Evolutionary conservation across 2,329 filamentous ascomycete genomes (phyloP), one percentile per base, ranked within the genome.

Genomic region (Ilyonectria destructans): DNA sequence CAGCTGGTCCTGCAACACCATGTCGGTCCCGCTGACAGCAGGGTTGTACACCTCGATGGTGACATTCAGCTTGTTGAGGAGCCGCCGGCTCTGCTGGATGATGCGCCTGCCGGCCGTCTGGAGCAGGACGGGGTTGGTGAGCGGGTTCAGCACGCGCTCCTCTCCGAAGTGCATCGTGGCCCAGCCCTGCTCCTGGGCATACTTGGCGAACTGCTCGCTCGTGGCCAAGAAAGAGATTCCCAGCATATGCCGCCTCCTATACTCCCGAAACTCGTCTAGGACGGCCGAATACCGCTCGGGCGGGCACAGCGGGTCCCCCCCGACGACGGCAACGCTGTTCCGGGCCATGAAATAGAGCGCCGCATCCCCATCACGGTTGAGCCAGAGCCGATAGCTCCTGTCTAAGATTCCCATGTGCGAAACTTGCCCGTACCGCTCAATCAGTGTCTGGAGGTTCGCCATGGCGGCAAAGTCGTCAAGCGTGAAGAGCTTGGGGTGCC

Each of bases 321-420:
- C 37, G 2, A 68, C 35, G 15, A 68, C 56, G 1, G 51, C 51
- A 0, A 58, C 67, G 3, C 63, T 31, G 10, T 43, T 45, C 6
- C 62, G 49, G 0, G 67, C 31, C 17, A 67, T 68, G 51, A 57
- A 67, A n/a, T 67, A 23, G n/a, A 68, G 29, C 0, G 66, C 60
- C 0, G 63, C 66, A 2, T 67, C 37, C 0, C 66, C 66, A 0
- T 58, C 23, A 8, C 56, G 37, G 8, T 64, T 68, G 15, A 49
- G 35, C 5, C 67, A 68, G 4, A 29, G 19, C 9, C 67, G 54
- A 46, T 68, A 68, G 26, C 35, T 23, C 1, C 63, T 63, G 15
- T 68, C 66, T 1, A 68, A 64, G 17, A 68, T 57, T 2, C 66
- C 66, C 66, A 68, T 68, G 35, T 68, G 66, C 8, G 66, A 61